Base-by-base conservation (phyloP, 1,284 basidiomycete species). In the Meripilus lineatus region DNA sequence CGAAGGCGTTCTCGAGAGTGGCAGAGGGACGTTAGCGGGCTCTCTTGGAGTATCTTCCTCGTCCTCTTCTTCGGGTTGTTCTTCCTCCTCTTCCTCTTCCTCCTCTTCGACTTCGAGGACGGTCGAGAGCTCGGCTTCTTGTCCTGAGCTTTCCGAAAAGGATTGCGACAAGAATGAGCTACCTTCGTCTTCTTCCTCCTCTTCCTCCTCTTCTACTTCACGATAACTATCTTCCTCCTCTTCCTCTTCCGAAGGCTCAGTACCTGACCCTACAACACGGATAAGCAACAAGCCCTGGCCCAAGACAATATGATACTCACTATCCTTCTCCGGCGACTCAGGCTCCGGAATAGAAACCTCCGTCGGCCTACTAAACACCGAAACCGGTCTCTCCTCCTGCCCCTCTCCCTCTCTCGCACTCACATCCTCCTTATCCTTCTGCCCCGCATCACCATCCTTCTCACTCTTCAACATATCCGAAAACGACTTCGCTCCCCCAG, bases 401-500 rank as follows among this genome's bases (percentile, higher is more conserved):
- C 32, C 22, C 38, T 40, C n/a, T n/a, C n/a, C n/a, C n/a, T n/a
- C n/a, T n/a, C n/a, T n/a, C n/a, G n/a, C n/a, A n/a, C n/a, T n/a
- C n/a, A n/a, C n/a, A n/a, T n/a, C n/a, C n/a, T 58, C 61, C 17
- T 57, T 65, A 21, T 58, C 64, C 41, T 48, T 49, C 26, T 50
- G 59, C 3, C 45, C 50, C 13, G 58, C 60, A 4, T 54, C 37
- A 38, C 24, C 39, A 40, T 32, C 25, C 11, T 20, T 26, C 45
- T 11, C 37, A 34, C 14, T 45, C 55, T n/a, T 55, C 7, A 74
- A 54, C 40, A 75, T 48, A 14, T 73, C 72, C 11, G 58, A 56
- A 42, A 75, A 74, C 5, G 69, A 65, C 50, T 64, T 67, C 42
- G 70, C 68, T 40, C 65, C 65, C 5, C 69, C 50, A 6, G 68